A percentile compares a stretch with the other conserved stretches of the same genome.
Evolutionary conservation across 306 rosid species (phyloP).

Genomic region (Lotus japonicus): DNA sequence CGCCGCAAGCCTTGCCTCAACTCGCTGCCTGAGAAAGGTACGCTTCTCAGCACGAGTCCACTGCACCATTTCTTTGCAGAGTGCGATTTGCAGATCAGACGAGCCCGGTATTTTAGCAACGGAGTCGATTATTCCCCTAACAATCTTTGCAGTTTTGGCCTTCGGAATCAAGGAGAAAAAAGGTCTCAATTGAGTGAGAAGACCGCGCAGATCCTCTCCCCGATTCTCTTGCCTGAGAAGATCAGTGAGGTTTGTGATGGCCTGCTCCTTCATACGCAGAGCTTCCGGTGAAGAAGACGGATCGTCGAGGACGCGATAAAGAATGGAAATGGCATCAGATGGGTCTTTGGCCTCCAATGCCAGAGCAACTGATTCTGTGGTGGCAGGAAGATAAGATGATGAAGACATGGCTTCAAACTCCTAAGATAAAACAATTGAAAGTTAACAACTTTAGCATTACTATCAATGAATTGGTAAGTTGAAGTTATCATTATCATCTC

Average conservation of each 20-base stretch:
- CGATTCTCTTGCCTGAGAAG: conserved; percentile 51
- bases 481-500: too few species aligned
- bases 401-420: conserved; percentile 46
- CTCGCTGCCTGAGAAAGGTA: conserved; percentile 86
- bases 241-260: conserved; percentile 32
- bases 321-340: conserved; percentile 67
- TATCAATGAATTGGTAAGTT: neutral
- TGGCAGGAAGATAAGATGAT: conserved; percentile 74
- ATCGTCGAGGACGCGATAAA: conserved; percentile 66
- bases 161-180: conserved; percentile 87
- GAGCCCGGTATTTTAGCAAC: conserved; percentile 88
- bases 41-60: conserved; percentile 96
- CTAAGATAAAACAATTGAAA: conserved; percentile 29
- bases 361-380: conserved; percentile 61
- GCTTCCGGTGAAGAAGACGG: conserved; percentile 86
- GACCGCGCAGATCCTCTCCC: conserved; percentile 88
- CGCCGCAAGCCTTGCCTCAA: conserved; percentile 92
- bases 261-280: neutral
- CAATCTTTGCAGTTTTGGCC: conserved; percentile 94
- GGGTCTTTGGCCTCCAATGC: conserved; percentile 70
- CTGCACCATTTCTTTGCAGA: conserved; percentile 91
- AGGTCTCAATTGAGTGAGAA: conserved; percentile 87
- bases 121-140: conserved; percentile 74
- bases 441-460: neutral
- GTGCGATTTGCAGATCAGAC: conserved; percentile 75